Base-by-base conservation (phyloP, 257 asterid species). In the Petunia axillaris region DNA sequence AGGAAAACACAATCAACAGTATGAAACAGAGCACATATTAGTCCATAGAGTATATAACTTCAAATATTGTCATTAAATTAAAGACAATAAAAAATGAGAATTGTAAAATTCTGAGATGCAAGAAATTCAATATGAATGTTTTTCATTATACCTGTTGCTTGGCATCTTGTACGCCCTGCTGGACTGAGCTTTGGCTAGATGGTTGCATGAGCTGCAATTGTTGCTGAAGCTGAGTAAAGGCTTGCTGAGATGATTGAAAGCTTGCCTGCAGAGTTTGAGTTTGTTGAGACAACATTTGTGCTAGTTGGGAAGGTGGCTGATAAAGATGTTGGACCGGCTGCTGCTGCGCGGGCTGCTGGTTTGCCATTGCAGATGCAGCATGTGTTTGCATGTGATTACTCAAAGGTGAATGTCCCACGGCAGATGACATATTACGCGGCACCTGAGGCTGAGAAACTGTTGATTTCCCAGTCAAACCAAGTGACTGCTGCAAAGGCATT, bases 201-300 rank as follows among this genome's bases (percentile, higher is more conserved):
- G 97, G 96, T 74, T 93, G 98, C 83, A 90, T 89, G 87, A 87
- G 90, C 85, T 91, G 98, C 84, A 93, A 36, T 85, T 95, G 99
- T 85, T 93, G 98, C 84, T 95, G 98, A 83, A 95, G 92, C 90
- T 95, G 97, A 84, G 92, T 89, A 67, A 95, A 85, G 58, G 97
- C 87, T 84, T 92, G 95, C 80, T 91, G 97, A 4, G 98, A 95
- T 35, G 98, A 92, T 77, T 95, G 99, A 83, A 91, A 91, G 54
- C 97, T 92, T 54, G 97, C 99, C 89, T 95, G 98, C 58, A 95
- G 91, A 80, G 89, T 89, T 85, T 93, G 97, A 75, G 92, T 95
- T 87, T 95, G 99, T 82, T 95, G 98, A 38, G 97, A 89, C 83
- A 95, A 86, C 97, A 91, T 86, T 85, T 93, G 99, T 67, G 98